Evolutionary conservation across 1,284 basidiomycete genomes (phyloP).

Genomic region (Ustilago curta): DNA sequence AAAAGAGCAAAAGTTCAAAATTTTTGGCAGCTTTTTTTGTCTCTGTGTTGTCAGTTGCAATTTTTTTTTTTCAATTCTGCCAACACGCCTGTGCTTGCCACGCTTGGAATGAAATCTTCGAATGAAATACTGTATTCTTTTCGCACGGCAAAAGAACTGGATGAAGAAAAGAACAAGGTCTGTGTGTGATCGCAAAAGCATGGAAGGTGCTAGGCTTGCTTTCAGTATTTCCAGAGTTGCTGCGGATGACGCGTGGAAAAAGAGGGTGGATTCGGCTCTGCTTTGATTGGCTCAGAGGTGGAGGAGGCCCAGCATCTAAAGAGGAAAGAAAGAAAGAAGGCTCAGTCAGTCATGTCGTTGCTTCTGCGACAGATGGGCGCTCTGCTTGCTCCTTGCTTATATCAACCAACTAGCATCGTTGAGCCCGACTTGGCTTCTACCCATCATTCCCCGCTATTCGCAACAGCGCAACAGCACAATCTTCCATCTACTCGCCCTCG

Average conservation of each 20-base stretch:
- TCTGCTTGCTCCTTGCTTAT: too few species aligned
- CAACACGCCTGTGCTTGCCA: too few species aligned
- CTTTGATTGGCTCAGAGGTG: conserved; percentile 27
- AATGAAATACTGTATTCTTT: neutral
- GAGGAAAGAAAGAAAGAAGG: too few species aligned
- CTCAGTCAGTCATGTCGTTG: too few species aligned
- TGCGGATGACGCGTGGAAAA: conserved; percentile 12
- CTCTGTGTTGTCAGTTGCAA: neutral
- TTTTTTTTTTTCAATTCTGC: neutral
- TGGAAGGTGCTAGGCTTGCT: conserved; percentile 33
- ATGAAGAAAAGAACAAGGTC: neutral
- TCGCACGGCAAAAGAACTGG: conserved; percentile 5
- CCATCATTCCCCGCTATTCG: too few species aligned
- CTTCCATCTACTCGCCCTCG: too few species aligned
- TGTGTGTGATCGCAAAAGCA: conserved; percentile 26
- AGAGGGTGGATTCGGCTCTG: neutral
- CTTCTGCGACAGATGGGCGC: too few species aligned
- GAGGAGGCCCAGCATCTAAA: too few species aligned
- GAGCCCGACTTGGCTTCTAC: too few species aligned
- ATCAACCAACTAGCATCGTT: too few species aligned
- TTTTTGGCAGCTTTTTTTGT: neutral
- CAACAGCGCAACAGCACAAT: too few species aligned
- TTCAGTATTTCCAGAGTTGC: neutral
- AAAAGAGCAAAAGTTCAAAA: neutral
- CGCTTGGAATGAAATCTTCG: too few species aligned